Base-by-base conservation (phyloP, 495 filamentous ascomycete species). In the Margaritispora aquatica region DNA sequence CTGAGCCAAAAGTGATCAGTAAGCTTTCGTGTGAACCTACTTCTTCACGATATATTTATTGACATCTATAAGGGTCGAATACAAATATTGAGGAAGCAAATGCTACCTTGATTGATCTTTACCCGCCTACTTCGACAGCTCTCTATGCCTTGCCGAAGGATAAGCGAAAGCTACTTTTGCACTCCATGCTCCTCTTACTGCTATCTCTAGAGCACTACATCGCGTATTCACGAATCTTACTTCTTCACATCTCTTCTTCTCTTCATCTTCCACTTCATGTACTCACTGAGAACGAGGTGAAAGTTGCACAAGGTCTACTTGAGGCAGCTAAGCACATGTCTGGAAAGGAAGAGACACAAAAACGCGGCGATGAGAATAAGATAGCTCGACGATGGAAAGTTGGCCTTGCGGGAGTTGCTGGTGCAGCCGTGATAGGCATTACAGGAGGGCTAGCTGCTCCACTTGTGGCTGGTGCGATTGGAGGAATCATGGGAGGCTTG, bases 151-250 rank as follows among this genome's bases (percentile, higher is more conserved):
- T 74, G 19, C 66, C 73, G 0, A 69, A 70, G 49, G 76, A 79
- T 50, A 80, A 78, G 61, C 70, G 76, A 19, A 70, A 69, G 7
- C 64, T 81, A 34, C 63, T 83, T 17, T 67, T 83, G 11, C 73
- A 82, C 63, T 83, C 85, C 1, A 73, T 93, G 41, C 72, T 96
- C 2, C 75, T 96, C 8, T 70, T 96, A 21, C 63, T 93, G 23
- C 75, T 96, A 21, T 91, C 88, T 7, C 69, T 96, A n/a, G 86
- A 94, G 67, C 82, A 89, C 55, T 96, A 96, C 68, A 79, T 77
- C 57, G 81, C 88, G 10, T 84, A 88, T 54, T 91, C 90, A 4
- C 81, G 91, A 19, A 79, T 92, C 17, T 69, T 96, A 10, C 79
- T 96, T 27, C 68, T 92, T 9, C 76, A 87, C 63, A 70, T 92